Percentiles rank a stretch among this genome's conserved stretches.
Evolutionary conservation across 2,329 filamentous ascomycete genomes (phyloP).

Genomic region (Pseudogymnoascus sp.): DNA sequence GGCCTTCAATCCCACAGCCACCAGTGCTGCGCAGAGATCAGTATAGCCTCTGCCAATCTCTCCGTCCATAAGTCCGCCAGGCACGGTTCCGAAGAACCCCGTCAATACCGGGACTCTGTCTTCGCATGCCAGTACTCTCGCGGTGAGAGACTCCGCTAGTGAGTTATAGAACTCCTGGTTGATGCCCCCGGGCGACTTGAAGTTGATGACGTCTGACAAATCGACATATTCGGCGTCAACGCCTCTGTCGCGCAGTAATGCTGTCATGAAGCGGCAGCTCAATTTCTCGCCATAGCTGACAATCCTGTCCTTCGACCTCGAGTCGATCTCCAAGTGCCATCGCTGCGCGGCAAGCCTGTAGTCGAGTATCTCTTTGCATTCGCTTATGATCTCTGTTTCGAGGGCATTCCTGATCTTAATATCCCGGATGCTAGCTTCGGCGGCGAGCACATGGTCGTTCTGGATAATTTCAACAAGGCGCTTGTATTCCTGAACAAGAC

Average conservation of each 20-base stretch:
- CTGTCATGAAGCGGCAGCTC: conserved; percentile 85
- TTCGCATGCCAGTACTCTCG: conserved; percentile 57
- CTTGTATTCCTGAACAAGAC: conserved; percentile 55
- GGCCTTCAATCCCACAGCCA: conserved; percentile 80
- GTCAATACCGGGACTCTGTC: conserved; percentile 71
- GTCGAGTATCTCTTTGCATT: conserved; percentile 74
- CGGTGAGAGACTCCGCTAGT: conserved; percentile 51
- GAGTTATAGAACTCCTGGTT: conserved; percentile 63
- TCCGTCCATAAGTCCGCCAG: conserved; percentile 77
- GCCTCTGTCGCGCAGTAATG: conserved; percentile 69
- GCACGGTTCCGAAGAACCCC: conserved; percentile 90
- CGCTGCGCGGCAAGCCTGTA: conserved; percentile 57
- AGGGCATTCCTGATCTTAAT: conserved; percentile 50
- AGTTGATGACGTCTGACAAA: conserved; percentile 71
- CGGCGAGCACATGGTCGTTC: conserved; percentile 70
- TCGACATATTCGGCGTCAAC: conserved; percentile 87
- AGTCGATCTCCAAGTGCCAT: conserved; percentile 67
- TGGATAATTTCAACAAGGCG: conserved; percentile 73
- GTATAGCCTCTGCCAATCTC: conserved; percentile 94
- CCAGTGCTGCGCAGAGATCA: conserved; percentile 85
- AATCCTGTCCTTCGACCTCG: conserved; percentile 74
- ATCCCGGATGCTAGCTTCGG: conserved; percentile 52
- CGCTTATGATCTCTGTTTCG: conserved; percentile 58
- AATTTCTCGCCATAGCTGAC: conserved; percentile 95
- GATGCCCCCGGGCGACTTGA: conserved; percentile 48